Evolutionary conservation across 257 asterid genomes (phyloP), one percentile per base, ranked within the genome.

Genomic region (Scutellaria minor): DNA sequence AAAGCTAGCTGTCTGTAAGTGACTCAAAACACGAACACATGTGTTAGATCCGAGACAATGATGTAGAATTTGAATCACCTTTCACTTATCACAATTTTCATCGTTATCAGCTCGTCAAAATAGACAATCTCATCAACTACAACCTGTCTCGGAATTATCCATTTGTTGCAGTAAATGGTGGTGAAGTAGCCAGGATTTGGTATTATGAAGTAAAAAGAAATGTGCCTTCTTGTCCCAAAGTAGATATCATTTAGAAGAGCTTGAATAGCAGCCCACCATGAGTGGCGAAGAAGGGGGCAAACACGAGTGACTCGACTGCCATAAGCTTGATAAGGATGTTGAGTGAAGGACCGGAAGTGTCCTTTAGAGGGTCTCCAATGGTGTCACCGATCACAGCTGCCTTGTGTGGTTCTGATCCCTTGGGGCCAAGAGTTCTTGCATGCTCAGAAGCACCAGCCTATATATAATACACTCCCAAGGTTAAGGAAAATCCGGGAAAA

Each of bases 301-400:
- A 88, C 0, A 88, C 92, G 13, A 88, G 87, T 0, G 95, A 88
- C 75, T 88, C 95, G 6, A 88, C 91, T 0, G 95, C 95, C 95
- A 88, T 86, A 70, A 88, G 95, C 80, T 88, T 88, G 78, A 88
- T 88, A 10, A 86, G 86, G 76, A 88, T 86, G 87, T 84, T 84
- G 56, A 88, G 84, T 20, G 95, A 88, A n/a, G 92, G 92, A 1
- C 95, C 92, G 6, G 95, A 88, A 15, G 91, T 88, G 81, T 86
- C 95, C 80, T 88, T 86, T 1, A 88, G 79, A 57, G 92, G 92
- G 75, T 86, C 90, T 52, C 90, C 95, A 0, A 88, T 81, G 52
- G 91, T 88, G 77, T 88, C 95, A 20, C 95, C 95, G 24, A 88
- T 88, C 35, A 88, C 95, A 6, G 92, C 95, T 20, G 95, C 95